Evolutionary conservation across 1,284 basidiomycete genomes (phyloP), one percentile per base, ranked within the genome.

Genomic region (Abortiporus biennis): DNA sequence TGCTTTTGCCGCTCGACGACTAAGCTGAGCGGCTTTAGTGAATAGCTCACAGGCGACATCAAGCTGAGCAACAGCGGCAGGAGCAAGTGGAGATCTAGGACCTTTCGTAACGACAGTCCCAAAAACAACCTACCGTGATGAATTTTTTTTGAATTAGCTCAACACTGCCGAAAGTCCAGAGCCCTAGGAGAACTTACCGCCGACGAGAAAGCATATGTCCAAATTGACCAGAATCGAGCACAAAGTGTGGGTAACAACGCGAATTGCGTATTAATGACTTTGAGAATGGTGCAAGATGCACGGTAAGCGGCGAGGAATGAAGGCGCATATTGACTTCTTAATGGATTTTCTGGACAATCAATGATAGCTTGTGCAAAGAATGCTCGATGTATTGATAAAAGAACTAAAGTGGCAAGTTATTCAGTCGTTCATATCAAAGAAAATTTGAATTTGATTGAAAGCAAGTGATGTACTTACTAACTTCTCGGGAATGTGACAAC

Each of bases 281-380:
- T 62, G 34, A 63, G 52, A 22, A 68, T 56, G 6, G 46, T 53
- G 30, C 53, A 53, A n/a, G 67, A 59, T 3, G 63, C 54, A 11
- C 63, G 55, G 39, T 64, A 66, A 29, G 63, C 58, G 27, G 63
- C 57, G 4, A 68, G 55, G 52, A 67, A 67, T 1, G 66, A 68
- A 6, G 59, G 63, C 6, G 66, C 64, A 44, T 66, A 69, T 19
- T 52, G 57, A 47, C 64, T 65, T 25, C 63, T 51, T 20, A 67
- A 51, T 8, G 66, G 65, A 45, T 68, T 65, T 27, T 51, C 47
- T 2, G 67, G 67, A 38, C 61, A 56, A 42, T 69, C 64, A 30
- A 62, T 59, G 11, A 69, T 56, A 3, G 67, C 64, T 46, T 66
- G 61, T 4, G 65, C 62, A 45, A 69, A 68, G 52, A 60, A 67